phyloP scores from a whole-genome alignment of 495 filamentous ascomycete species.

The Penicillium manginii region DNA sequence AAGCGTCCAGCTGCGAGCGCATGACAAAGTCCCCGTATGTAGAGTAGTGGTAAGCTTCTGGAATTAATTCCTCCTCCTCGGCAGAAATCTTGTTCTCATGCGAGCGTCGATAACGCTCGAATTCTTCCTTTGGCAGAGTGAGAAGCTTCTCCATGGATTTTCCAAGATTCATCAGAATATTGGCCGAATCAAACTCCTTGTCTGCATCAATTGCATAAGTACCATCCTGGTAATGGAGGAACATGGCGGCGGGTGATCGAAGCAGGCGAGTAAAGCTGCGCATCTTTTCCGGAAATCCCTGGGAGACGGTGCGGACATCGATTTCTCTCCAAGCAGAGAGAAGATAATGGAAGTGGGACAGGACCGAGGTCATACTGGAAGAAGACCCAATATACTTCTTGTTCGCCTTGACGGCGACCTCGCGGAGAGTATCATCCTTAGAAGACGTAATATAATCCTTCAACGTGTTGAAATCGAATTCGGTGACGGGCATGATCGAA shows the following conservation, averaged over 20 bases:
- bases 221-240: conserved; percentile 82
- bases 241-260: conserved; percentile 75
- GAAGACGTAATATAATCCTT: conserved; percentile 89
- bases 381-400: conserved; percentile 94
- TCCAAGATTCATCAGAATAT: conserved; percentile 85
- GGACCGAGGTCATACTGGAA: conserved; percentile 88
- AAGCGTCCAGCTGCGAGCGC: conserved; percentile 93
- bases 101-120: conserved; percentile 76
- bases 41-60: conserved; percentile 88
- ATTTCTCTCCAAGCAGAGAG: conserved; percentile 81
- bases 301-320: conserved; percentile 66
- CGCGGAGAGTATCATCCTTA: conserved; percentile 68
- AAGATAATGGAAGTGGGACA: conserved; percentile 91
- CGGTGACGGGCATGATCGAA: conserved; percentile 83
- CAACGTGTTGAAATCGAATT: conserved; percentile 89
- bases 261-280: conserved; percentile 71
- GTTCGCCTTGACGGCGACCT: conserved; percentile 63
- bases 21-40: conserved; percentile 87
- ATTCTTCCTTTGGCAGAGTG: conserved; percentile 78
- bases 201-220: conserved; percentile 97
- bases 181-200: conserved; percentile 86
- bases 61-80: conserved; percentile 65
- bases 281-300: conserved; percentile 60
- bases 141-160: conserved; percentile 96
- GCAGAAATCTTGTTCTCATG: conserved; percentile 63